Conservation (phyloP, 176 grass and related monocot genomes). For the Carex cristatella region DNA sequence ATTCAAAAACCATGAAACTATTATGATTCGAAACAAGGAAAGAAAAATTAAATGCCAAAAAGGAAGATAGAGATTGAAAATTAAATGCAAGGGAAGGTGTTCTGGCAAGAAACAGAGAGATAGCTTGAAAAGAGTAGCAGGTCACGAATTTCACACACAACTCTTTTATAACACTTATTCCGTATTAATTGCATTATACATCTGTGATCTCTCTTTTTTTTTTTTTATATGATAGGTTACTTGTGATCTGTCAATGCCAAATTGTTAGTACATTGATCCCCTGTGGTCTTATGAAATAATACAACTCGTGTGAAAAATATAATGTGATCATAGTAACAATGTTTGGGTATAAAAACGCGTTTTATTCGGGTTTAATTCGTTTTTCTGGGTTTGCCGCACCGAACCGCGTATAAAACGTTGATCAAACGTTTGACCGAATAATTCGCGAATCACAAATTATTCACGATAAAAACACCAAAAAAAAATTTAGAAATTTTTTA, state of each 20-base stretch:
- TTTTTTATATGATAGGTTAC: neutral
- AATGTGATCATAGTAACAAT: no score
- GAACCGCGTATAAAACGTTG: no score
- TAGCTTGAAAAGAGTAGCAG: neutral
- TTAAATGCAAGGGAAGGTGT: neutral
- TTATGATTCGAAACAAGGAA: no score
- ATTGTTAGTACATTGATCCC: neutral
- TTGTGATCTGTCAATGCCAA: neutral
- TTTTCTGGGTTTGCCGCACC: no score
- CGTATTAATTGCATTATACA: neutral
- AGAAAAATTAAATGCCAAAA: no score
- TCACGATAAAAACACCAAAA: no score
- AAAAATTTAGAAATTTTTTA: no score
- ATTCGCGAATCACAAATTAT: no score
- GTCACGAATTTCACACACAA: conserved; percentile 7
- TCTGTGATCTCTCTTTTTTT: neutral
- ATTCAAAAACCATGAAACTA: no score
- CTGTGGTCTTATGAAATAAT: neutral
- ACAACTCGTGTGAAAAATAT: neutral
- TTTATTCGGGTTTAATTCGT: no score
- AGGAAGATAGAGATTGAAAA: neutral
- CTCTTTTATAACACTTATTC: neutral
- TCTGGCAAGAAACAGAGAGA: neutral
- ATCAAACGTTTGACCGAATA: no score
- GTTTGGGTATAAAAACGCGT: no score